Base-by-base conservation (phyloP, 495 filamentous ascomycete genomes). In the Xylaria nigripes region DNA sequence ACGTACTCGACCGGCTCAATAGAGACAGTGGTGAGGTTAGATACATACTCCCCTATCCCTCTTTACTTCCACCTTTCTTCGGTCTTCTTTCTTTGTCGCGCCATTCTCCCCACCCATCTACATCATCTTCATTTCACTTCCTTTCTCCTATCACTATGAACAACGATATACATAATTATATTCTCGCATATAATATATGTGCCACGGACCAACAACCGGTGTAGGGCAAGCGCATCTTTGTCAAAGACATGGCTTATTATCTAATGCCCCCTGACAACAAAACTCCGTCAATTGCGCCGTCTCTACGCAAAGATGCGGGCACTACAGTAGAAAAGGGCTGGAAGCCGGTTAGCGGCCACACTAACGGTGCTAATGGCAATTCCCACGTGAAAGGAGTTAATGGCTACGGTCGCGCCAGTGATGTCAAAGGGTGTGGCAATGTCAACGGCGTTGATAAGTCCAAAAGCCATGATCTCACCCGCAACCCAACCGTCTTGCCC, bases 171-270 rank as follows among this genome's bases (percentile, higher is more conserved):
- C 3, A 30, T 30, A 24, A 8, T 23, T 23, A 1, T 29, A 36
- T 22, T 45, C 6, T 43, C 6, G 16, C 9, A 32, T 18, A 8
- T 1, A 18, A 30, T 9, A 7, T 1, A 13, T 34, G n/a, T 40
- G n/a, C 13, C 3, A 3, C 7, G n/a, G 34, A 54, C 50, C 51
- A 55, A 59, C 65, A 62, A 66, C 69, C 63, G 59, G 65, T 41
- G 32, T 60, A 86, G 81, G 78, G 76, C 59, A 96, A 95, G 72
- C 86, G 93, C 52, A 69, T 95, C 60, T 95, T 97, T 76, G 93
- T 98, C 80, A 98, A 98, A 68, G 93, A 97, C 68, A 98, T 98
- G 64, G 80, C 86, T 34, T 83, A 96, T 68, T 96, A 96, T 67
- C 73, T 95, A 41, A 71, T 86, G 51, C 89, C 92, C 5, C 90